phyloP scores from a whole-genome alignment of 345 rosid species.

The Populus nigra region DNA sequence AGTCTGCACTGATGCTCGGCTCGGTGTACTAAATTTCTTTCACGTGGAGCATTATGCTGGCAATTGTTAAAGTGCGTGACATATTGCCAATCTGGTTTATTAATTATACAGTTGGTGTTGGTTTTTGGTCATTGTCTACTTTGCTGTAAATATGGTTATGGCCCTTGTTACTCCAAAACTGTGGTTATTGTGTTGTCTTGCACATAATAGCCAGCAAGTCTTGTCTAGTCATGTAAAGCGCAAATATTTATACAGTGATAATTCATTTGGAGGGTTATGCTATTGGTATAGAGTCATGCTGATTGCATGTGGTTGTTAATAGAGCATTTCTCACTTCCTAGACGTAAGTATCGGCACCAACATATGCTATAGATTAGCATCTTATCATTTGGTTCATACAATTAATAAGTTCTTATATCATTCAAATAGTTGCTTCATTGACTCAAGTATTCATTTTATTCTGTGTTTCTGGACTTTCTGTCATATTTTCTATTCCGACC shows the following conservation, averaged over 20 bases:
- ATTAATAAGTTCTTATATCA: not conserved
- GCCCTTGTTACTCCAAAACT: not conserved
- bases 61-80: not conserved
- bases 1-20: not conserved
- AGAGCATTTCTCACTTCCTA: too few species aligned
- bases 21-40: not conserved
- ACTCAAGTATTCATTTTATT: not conserved
- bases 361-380: not conserved
- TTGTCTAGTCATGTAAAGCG: too few species aligned
- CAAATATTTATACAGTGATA: too few species aligned
- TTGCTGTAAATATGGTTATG: not conserved
- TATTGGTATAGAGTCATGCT: too few species aligned
- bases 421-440: not conserved
- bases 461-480: not conserved
- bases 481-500: not conserved
- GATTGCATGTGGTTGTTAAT: too few species aligned
- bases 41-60: not conserved
- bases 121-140: not conserved
- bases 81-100: not conserved
- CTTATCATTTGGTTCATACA: not conserved
- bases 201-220: not conserved
- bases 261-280: too few species aligned
- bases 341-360: too few species aligned
- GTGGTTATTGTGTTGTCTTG: not conserved
- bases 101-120: not conserved